Conservation (phyloP, 2,329 filamentous ascomycete genomes). For the Fusarium tuaranense region DNA sequence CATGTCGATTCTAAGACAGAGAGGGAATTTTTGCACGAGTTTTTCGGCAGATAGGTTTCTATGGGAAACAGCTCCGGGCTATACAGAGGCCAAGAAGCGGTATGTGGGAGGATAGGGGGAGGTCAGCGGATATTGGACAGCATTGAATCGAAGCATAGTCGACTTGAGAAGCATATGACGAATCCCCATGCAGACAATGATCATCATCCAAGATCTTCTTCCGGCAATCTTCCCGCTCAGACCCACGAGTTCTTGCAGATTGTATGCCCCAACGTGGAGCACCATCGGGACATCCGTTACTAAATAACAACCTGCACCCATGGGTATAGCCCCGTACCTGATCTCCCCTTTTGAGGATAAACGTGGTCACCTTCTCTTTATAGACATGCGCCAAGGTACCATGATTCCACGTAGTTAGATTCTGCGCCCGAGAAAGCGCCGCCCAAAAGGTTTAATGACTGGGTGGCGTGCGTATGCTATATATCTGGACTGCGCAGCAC, state of each 20-base stretch:
- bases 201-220: not conserved
- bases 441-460: not conserved
- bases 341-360: not conserved
- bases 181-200: not conserved
- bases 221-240: not conserved
- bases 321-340: not conserved
- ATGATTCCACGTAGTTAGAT: conserved; percentile 1
- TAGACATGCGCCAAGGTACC: conserved; percentile 2
- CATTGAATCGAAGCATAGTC: not conserved
- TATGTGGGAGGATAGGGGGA: not conserved
- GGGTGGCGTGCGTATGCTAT: not conserved
- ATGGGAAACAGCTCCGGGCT: not conserved
- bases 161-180: not conserved
- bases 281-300: not conserved
- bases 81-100: not conserved
- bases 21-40: not conserved
- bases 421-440: not conserved
- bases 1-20: conserved; percentile 14
- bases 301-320: not conserved
- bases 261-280: not conserved
- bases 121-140: not conserved
- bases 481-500: not conserved
- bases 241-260: not conserved
- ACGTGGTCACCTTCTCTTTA: not conserved
- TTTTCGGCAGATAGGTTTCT: not conserved